Base-by-base conservation (phyloP, 352 stramenopile species). In the Phytophthora tubulina region DNA sequence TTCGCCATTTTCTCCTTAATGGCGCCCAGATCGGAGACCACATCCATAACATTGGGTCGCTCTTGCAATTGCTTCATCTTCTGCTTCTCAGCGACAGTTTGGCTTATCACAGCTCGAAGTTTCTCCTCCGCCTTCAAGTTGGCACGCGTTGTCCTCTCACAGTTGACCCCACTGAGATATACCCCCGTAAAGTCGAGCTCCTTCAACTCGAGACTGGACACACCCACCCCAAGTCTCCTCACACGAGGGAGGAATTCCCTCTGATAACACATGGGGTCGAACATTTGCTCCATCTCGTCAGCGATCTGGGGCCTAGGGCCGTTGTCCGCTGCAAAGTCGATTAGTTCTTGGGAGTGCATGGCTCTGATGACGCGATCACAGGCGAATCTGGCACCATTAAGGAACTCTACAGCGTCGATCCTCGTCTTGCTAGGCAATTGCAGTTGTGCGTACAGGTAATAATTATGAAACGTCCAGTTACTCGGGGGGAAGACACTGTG, bases 341-440 rank as follows among this genome's bases (percentile, higher is more conserved):
- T 46, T 30, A 80, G 69, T 44, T 81, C 67, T n/a, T 38, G 54
- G 49, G 61, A 73, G 53, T 83, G 76, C 63, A 83, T 78, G 7
- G 67, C 63, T 27, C 67, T 60, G 58, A 80, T 72, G 27, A 69
- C 70, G 27, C 74, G 52, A 17, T 83, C 76, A 39, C 65, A 73
- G 35, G 76, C 76, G 46, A 83, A 81, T 36, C 67, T 61, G 9
- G 79, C 79, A 33, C 79, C 79, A 11, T 76, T 65, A 4, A 86
- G 57, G 45, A 86, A 86, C n/a, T 86, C 79, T 1, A 80, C 52
- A 9, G 68, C 73, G 67, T 86, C 79, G 42, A 86, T 70, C 52
- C 82, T 56, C 14, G 79, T 84, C 33, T 72, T 60, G 31, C 45
- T 27, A 2, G 79, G 79, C 57, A 80, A 14, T 57, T 86, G 75